Percentiles rank a stretch among this genome's conserved stretches.
phyloP scores from a whole-genome alignment of 805 yeast genomes.

The Lipomyces oligophaga region DNA sequence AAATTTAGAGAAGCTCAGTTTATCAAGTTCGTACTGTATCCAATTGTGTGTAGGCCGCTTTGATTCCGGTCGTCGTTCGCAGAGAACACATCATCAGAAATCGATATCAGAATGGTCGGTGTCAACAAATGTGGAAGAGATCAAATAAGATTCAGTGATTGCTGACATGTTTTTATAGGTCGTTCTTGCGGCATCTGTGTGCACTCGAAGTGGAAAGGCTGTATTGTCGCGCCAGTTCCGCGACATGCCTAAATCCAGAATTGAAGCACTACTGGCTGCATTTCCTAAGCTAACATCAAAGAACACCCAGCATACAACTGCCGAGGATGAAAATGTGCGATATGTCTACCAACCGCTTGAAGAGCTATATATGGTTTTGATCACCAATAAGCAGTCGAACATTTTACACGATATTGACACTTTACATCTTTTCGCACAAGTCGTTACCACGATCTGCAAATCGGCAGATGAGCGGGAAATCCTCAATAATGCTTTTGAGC shows the following conservation, averaged over 20 bases:
- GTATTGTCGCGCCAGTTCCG: constrained; percentile 87
- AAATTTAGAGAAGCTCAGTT: background rate
- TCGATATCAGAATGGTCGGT: background rate
- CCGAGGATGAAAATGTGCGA: constrained; percentile 86
- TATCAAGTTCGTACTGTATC: background rate
- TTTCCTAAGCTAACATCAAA: constrained; percentile 77
- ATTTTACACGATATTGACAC: constrained; percentile 94
- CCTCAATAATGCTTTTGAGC: constrained; percentile 78
- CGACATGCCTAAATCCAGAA: constrained; percentile 78
- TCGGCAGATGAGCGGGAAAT: constrained; percentile 77
- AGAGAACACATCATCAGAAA: background rate
- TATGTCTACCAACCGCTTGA: constrained; percentile 95
- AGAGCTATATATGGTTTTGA: constrained; percentile 82
- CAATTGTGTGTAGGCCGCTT: background rate
- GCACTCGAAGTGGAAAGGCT: constrained; percentile 88
- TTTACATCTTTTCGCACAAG: constrained; percentile 75
- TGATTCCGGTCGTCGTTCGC: background rate
- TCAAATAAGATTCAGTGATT: background rate
- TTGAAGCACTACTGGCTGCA: constrained; percentile 76
- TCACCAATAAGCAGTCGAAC: constrained; percentile 87
- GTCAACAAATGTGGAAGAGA: background rate
- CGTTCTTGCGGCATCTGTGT: constrained; percentile 81
- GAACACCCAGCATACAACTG: constrained; percentile 82
- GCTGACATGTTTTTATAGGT: constrained; percentile 12
- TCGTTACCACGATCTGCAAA: constrained; percentile 70